These are phyloP conservation scores for Sanguinoderma infundibulare DNA, from an alignment of 1,284 basidiomycete species.

Conservation along the genomic window DNA sequence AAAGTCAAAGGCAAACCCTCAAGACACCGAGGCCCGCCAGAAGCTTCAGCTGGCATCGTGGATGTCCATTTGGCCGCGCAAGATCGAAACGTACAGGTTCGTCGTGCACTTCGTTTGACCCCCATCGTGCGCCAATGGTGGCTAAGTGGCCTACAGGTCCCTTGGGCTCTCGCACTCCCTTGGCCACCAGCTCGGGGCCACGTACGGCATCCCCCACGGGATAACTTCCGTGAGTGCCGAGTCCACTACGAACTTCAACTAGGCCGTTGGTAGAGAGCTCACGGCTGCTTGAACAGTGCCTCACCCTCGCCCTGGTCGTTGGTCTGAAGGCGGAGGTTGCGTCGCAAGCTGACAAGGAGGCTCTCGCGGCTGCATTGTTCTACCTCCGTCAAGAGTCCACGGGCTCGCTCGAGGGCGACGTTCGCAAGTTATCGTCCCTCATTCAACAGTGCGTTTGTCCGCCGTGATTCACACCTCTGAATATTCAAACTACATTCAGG, in stretches of 20 bases:
- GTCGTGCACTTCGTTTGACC: not conserved
- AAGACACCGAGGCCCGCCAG: slow-evolving; percentile 63
- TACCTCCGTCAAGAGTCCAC: slow-evolving; percentile 62
- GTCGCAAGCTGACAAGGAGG: slow-evolving; percentile 60
- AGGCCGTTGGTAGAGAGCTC: too few relatives aligned
- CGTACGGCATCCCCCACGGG: slow-evolving; percentile 80
- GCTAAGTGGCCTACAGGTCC: slow-evolving; percentile 42
- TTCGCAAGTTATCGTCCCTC: slow-evolving; percentile 52
- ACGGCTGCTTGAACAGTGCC: slow-evolving; percentile 52
- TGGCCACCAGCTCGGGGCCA: slow-evolving; percentile 78
- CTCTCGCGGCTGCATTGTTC: slow-evolving; percentile 57
- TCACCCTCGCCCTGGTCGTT: slow-evolving; percentile 74
- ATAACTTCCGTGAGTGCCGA: slow-evolving; percentile 68
- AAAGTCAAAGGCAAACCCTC: slow-evolving; percentile 61
- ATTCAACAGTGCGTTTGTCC: slow-evolving; percentile 54
- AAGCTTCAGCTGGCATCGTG: slow-evolving; percentile 77
- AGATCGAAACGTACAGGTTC: slow-evolving; percentile 58
- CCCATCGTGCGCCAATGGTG: not conserved
- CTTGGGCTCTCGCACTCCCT: slow-evolving; percentile 77
- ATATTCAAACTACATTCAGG: slow-evolving; percentile 32
- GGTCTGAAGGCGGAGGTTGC: slow-evolving; percentile 58
- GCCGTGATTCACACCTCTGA: not conserved
- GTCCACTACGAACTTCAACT: not conserved
- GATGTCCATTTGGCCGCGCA: slow-evolving; percentile 79
- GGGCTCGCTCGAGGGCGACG: slow-evolving; percentile 62